Evolutionary conservation across 2,329 filamentous ascomycete genomes (phyloP), one percentile per base, ranked within the genome.

Genomic region (Sphaceloma murrayae): DNA sequence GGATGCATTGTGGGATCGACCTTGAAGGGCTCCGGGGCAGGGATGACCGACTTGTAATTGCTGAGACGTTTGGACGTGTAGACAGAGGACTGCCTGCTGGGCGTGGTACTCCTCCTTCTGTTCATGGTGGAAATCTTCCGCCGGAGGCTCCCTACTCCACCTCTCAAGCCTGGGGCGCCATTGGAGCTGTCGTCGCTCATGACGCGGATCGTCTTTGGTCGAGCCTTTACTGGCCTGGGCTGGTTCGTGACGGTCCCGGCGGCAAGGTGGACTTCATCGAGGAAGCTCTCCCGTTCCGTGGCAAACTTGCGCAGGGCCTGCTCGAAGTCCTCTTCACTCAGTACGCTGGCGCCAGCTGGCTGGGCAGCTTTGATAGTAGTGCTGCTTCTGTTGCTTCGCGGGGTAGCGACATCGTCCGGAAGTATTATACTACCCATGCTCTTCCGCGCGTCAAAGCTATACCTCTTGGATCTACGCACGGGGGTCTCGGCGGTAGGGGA

Each of bases 1-100:
- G 91, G 91, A 62, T 98, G 91, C 86, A 95, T 95, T 52, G 93
- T 79, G 13, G 88, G 86, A 48, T 89, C 84, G 42, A 81, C 77
- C 46, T 93, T 85, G 51, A 96, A 77, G 7, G 89, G 89, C 62
- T 96, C 86, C 9, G 91, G 91, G 2, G 79, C 80, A 10, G 91
- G 91, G 44, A 98, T 96, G 43, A 98, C 91, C 1, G 91, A 95
- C 62, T 96, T 96, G 65, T 98, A 98, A 61, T 94, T 94, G 63
- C 89, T 96, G 52, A 96, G 69, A 55, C 91, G 78, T 65, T 80
- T 91, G 27, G 88, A 80, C 4, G 88, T 94, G 54, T 88, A 80
- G 51, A 81, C 72, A 17, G 81, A 85, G 51, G 75, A 74, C 67
- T 82, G 75, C 64, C 85, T 81, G 52, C 56, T 59, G 33, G 43